These are phyloP conservation scores for Pythium dissimile DNA, from an alignment of 352 stramenopile species.

Conservation along the genomic window DNA sequence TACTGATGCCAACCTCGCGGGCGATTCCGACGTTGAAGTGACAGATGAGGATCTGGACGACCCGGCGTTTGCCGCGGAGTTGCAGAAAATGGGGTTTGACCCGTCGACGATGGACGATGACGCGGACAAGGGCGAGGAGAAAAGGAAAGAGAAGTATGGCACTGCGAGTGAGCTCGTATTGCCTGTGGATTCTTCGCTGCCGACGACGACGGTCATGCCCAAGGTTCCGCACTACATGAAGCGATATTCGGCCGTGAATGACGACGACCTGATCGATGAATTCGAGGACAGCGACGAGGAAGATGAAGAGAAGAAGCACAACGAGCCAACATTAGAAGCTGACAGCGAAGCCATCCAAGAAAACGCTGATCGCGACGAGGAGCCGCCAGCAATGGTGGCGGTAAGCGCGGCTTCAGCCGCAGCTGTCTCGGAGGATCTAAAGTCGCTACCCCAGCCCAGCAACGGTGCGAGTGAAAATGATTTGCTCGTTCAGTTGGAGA, in stretches of 20 bases:
- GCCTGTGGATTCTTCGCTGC: neutral
- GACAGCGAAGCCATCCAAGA: neutral
- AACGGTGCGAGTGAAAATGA: constrained; percentile 21
- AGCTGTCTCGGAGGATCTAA: too few relatives aligned
- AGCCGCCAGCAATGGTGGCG: neutral
- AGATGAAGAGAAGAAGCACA: neutral
- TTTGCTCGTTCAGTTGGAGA: constrained; percentile 40
- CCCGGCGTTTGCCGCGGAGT: constrained; percentile 41
- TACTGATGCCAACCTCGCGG: neutral
- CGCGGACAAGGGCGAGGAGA: neutral
- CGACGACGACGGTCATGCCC: neutral
- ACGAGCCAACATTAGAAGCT: neutral
- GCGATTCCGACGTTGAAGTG: constrained; percentile 41
- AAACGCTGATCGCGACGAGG: neutral
- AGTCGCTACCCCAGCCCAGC: too few relatives aligned
- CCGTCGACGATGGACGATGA: neutral
- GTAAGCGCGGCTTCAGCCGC: too few relatives aligned
- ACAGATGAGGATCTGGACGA: constrained; percentile 60
- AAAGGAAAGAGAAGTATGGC: neutral
- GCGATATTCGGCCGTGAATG: constrained; percentile 30
- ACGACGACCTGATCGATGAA: constrained; percentile 63
- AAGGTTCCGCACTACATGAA: neutral
- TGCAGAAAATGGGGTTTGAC: constrained; percentile 37
- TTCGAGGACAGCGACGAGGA: constrained; percentile 49
- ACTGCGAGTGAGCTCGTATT: neutral